Percentiles rank a stretch among this genome's conserved stretches.
phyloP scores from a whole-genome alignment of 108 stramenopile species.

The Conticribra weissflogii region DNA sequence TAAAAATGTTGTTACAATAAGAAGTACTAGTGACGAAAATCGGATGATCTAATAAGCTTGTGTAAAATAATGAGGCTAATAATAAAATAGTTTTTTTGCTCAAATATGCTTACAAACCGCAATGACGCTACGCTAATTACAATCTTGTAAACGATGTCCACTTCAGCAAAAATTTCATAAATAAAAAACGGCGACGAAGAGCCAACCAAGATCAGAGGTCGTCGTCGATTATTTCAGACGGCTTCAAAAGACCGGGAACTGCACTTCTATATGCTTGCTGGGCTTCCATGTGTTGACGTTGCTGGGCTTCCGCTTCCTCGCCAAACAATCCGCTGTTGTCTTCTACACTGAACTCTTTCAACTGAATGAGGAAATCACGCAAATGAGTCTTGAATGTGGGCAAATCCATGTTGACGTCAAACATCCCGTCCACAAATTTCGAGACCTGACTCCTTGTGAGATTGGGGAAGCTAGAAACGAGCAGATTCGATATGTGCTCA shows the following conservation, averaged over 20 bases:
- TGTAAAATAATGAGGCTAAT: background rate
- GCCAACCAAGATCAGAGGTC: slow-evolving; percentile 62
- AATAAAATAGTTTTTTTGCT: background rate
- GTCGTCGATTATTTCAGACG: slow-evolving; percentile 93
- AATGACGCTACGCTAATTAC: too few relatives aligned
- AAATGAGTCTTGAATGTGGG: slow-evolving; percentile 97
- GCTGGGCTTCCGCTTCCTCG: slow-evolving; percentile 90
- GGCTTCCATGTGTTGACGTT: slow-evolving; percentile 63
- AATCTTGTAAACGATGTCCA: background rate
- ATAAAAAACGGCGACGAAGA: background rate
- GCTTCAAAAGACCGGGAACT: slow-evolving; percentile 97
- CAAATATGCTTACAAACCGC: too few relatives aligned
- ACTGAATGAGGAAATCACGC: slow-evolving; percentile 97
- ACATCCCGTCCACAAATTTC: slow-evolving; percentile 97
- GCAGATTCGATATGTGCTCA: slow-evolving; percentile 90
- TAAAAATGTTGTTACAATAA: too few relatives aligned
- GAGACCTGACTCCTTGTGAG: slow-evolving; percentile 88
- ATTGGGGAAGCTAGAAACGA: slow-evolving; percentile 94
- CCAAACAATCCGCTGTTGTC: slow-evolving; percentile 94
- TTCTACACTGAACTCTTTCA: slow-evolving; percentile 98
- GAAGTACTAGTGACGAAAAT: too few relatives aligned
- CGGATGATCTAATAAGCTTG: too few relatives aligned
- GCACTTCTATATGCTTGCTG: slow-evolving; percentile 82
- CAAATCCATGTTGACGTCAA: slow-evolving; percentile 95
- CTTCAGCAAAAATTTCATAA: background rate